phyloP scores from a whole-genome alignment of 768 basidiomycete species.

The Cystobasidium onofrii region DNA sequence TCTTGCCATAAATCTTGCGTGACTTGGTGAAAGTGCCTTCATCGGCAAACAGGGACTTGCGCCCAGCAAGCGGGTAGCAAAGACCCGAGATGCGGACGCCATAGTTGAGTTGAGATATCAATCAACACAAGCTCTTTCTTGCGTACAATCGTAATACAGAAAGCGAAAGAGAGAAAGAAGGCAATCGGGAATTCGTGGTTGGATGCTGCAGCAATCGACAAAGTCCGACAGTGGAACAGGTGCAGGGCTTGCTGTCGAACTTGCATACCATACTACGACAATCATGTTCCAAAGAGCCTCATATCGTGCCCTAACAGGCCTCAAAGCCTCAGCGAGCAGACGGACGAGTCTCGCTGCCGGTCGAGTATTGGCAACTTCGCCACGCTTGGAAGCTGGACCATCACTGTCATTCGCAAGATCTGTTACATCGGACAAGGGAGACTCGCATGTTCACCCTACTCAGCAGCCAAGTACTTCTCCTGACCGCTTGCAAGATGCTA shows the following conservation, averaged over 20 bases:
- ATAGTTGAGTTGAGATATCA: neutral
- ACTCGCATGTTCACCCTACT: neutral
- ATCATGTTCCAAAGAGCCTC: neutral
- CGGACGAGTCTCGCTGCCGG: neutral
- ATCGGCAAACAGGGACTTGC: neutral
- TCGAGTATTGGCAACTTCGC: neutral
- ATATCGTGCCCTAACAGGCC: neutral
- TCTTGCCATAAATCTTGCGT: neutral
- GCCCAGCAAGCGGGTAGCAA: neutral
- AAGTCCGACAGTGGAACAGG: neutral
- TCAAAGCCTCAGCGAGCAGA: neutral
- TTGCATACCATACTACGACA: neutral
- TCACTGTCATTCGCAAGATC: neutral
- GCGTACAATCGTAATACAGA: too few relatives aligned
- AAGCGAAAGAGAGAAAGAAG: neutral
- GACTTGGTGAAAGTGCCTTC: neutral
- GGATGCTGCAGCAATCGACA: too few relatives aligned
- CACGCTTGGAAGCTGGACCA: neutral
- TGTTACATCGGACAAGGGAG: neutral
- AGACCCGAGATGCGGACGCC: neutral
- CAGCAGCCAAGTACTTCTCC: conserved; percentile 17
- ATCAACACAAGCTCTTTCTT: too few relatives aligned
- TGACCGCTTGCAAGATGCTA: neutral
- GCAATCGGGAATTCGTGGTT: neutral
- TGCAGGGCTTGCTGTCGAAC: neutral